A percentile compares a stretch with the other conserved stretches of the same genome.
phyloP scores from a whole-genome alignment of 345 rosid species.

The Hibiscus syriacus region DNA sequence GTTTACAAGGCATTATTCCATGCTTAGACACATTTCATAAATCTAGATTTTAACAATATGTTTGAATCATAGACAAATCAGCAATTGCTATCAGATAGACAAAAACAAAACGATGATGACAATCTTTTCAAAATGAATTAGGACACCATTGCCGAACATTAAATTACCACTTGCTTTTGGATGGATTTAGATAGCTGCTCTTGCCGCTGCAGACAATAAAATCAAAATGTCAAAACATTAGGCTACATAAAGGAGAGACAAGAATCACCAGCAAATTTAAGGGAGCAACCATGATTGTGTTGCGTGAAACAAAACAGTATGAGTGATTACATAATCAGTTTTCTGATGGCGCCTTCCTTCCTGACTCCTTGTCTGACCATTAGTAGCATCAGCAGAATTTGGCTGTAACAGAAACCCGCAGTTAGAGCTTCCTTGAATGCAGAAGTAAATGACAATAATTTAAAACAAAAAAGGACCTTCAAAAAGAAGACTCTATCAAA shows the following conservation, averaged over 20 bases:
- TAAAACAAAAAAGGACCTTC: neutral
- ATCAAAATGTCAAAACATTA: constrained; percentile 11
- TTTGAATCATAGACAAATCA: neutral
- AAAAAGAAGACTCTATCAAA: neutral
- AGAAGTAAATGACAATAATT: neutral
- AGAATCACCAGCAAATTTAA: neutral
- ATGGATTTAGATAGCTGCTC: constrained; percentile 51
- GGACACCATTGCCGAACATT: neutral
- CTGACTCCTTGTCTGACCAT: constrained; percentile 26
- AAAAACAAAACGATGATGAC: neutral
- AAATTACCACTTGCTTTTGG: constrained; percentile 49
- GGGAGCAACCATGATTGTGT: neutral
- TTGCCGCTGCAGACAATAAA: constrained; percentile 35
- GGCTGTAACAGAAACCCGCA: constrained; percentile 26
- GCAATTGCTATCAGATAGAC: neutral
- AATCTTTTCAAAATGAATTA: neutral
- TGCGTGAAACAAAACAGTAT: neutral
- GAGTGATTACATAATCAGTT: constrained; percentile 38
- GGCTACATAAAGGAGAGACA: neutral
- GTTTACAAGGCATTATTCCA: neutral
- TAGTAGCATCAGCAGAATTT: too few relatives aligned
- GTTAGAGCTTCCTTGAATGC: neutral
- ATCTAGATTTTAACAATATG: neutral
- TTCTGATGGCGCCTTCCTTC: constrained; percentile 39
- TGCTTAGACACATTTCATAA: neutral